phyloP scores from a whole-genome alignment of 805 yeast genomes.

The Saccharomycopsis synnaedendra region DNA sequence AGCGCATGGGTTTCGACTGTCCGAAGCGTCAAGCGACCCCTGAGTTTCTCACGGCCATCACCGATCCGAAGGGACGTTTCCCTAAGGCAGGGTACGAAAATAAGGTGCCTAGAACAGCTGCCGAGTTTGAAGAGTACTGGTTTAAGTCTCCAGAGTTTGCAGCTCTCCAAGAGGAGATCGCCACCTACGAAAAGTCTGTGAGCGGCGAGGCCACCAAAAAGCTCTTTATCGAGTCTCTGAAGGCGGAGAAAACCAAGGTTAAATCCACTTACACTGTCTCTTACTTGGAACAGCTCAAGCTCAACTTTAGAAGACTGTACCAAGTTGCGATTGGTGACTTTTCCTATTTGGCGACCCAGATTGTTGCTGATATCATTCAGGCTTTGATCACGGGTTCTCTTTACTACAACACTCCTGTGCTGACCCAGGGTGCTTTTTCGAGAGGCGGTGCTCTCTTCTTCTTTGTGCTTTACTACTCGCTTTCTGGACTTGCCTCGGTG shows the following conservation, averaged over 20 bases:
- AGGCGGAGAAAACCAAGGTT: conserved; percentile 28
- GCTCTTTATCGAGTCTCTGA: conserved; percentile 25
- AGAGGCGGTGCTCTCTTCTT: conserved; percentile 57
- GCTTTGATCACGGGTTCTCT: conserved; percentile 56
- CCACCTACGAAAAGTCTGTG: conserved; percentile 24
- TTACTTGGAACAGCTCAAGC: conserved; percentile 35
- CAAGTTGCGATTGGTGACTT: conserved; percentile 48
- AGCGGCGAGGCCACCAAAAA: conserved; percentile 26
- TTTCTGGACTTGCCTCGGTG: conserved; percentile 34
- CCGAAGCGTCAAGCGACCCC: conserved; percentile 61
- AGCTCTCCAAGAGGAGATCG: conserved; percentile 33
- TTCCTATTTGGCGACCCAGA: conserved; percentile 34
- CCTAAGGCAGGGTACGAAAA: conserved; percentile 36
- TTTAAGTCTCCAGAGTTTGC: conserved; percentile 33
- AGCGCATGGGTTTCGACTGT: conserved; percentile 52
- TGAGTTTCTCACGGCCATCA: conserved; percentile 58
- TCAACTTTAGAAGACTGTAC: conserved; percentile 39
- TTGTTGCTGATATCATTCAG: conserved; percentile 39
- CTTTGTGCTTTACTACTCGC: conserved; percentile 39
- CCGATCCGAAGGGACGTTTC: conserved; percentile 53
- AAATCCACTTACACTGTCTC: conserved; percentile 33
- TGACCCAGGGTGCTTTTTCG: conserved; percentile 47
- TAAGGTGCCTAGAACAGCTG: conserved; percentile 48
- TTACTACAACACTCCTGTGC: conserved; percentile 38
- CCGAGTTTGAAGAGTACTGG: conserved; percentile 55